Evolutionary conservation across 2,329 filamentous ascomycete genomes (phyloP).

Genomic region (Fusarium stilboides): DNA sequence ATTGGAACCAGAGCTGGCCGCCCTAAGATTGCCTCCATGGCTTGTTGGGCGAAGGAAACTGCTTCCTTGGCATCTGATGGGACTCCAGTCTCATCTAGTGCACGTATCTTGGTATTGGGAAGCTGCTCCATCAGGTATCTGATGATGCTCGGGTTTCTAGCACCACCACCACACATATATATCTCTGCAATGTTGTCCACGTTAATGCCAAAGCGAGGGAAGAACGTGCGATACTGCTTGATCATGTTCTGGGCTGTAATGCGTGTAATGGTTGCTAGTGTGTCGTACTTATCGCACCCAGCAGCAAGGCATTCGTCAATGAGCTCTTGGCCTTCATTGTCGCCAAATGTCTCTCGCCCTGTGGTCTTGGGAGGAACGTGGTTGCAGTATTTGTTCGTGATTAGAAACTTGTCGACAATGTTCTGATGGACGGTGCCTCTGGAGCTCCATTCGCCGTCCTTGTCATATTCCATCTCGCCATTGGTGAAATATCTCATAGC

Average conservation of each 20-base stretch:
- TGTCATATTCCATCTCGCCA: conserved; percentile 65
- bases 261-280: conserved; percentile 71
- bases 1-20: conserved; percentile 51
- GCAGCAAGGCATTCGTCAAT: conserved; percentile 61
- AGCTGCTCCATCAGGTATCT: conserved; percentile 19
- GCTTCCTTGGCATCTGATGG: conserved; percentile 68
- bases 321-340: conserved; percentile 67
- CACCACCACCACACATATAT: conserved; percentile 21
- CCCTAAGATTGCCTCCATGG: conserved; percentile 70
- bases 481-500: conserved; percentile 68
- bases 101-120: conserved; percentile 60
- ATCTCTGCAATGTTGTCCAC: conserved; percentile 8
- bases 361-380: conserved; percentile 69
- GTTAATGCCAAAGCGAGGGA: conserved; percentile 16
- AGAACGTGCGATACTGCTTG: conserved; percentile 36
- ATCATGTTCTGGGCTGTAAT: conserved; percentile 73
- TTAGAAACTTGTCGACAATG: conserved; percentile 48
- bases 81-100: conserved; percentile 69
- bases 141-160: conserved; percentile 18
- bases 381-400: conserved; percentile 63
- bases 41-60: conserved; percentile 68
- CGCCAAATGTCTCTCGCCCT: conserved; percentile 71
- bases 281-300: conserved; percentile 59
- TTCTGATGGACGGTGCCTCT: conserved; percentile 64
- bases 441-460: conserved; percentile 65